These are phyloP conservation scores for Sporodiniella umbellata DNA, from an alignment of 371 early-diverging fungal species.

Conservation along the genomic window DNA sequence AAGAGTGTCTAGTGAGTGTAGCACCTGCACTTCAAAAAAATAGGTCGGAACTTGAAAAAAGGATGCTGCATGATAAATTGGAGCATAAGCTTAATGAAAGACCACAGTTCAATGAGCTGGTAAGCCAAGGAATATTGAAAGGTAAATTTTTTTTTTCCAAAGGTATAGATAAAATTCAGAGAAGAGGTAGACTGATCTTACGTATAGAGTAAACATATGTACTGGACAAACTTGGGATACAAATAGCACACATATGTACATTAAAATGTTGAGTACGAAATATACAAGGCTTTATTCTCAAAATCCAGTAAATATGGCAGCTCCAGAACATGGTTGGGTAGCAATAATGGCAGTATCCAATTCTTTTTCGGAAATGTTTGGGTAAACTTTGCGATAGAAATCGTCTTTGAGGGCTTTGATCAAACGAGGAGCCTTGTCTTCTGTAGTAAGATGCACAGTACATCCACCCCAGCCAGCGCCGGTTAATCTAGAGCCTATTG, in stretches of 20 bases:
- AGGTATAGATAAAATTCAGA: too few species aligned
- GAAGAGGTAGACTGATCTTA: too few species aligned
- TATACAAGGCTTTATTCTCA: neutral
- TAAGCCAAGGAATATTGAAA: too few species aligned
- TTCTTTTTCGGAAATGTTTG: constrained; percentile 47
- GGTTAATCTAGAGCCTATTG: constrained; percentile 81
- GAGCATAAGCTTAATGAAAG: too few species aligned
- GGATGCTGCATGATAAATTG: too few species aligned
- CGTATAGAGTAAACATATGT: too few species aligned
- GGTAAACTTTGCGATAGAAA: constrained; percentile 66
- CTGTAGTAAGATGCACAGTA: constrained; percentile 80
- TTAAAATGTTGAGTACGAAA: neutral
- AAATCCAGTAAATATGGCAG: constrained; percentile 47
- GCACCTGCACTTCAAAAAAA: too few species aligned
- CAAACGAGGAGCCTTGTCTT: constrained; percentile 58
- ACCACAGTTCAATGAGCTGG: too few species aligned
- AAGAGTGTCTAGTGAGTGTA: too few species aligned
- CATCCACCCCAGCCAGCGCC: constrained; percentile 98
- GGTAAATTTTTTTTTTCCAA: too few species aligned
- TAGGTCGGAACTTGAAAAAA: too few species aligned
- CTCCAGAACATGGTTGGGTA: constrained; percentile 61
- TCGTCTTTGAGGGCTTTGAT: constrained; percentile 63
- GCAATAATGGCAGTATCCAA: constrained; percentile 57
- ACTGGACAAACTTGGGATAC: neutral
- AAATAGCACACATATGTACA: too few species aligned